Conservation (phyloP, 768 basidiomycete genomes). For the Russula vinacea region DNA sequence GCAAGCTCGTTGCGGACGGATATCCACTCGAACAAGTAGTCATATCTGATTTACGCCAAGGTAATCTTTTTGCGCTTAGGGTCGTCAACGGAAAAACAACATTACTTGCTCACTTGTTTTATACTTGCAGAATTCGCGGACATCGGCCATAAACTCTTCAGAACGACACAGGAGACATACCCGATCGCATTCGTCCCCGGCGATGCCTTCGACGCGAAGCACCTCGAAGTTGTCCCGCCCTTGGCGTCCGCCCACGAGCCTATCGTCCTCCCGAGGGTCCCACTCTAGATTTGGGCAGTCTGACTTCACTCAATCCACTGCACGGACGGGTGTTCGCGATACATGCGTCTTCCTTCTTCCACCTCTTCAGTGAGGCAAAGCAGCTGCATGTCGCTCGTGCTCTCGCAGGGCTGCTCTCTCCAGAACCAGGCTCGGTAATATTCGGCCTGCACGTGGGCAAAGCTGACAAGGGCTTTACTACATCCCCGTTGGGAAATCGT, state of each 20-base stretch:
- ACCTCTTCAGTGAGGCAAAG: slow-evolving; percentile 40
- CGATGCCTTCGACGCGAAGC: slow-evolving; percentile 47
- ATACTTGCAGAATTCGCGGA: slow-evolving; percentile 52
- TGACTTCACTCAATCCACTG: slow-evolving; percentile 46
- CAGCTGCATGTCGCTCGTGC: slow-evolving; percentile 44
- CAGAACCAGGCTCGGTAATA: slow-evolving; percentile 30
- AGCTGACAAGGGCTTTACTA: slow-evolving; percentile 5
- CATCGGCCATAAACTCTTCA: slow-evolving; percentile 59
- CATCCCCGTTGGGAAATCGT: too few relatives aligned
- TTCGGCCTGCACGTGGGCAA: slow-evolving; percentile 35
- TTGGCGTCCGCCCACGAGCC: slow-evolving; percentile 32
- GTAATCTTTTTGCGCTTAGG: slow-evolving; percentile 30
- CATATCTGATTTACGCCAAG: slow-evolving; percentile 40
- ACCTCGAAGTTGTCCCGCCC: slow-evolving; percentile 38
- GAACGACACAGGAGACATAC: slow-evolving; percentile 48
- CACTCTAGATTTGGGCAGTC: slow-evolving; percentile 33
- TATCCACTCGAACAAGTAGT: slow-evolving; percentile 43
- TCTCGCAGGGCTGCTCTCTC: slow-evolving; percentile 44
- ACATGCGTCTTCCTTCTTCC: slow-evolving; percentile 50
- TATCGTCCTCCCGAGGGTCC: slow-evolving; percentile 5
- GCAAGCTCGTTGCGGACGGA: slow-evolving; percentile 44
- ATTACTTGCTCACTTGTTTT: neutral
- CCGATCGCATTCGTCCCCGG: slow-evolving; percentile 55
- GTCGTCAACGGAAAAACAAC: neutral
- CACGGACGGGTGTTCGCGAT: slow-evolving; percentile 49